A percentile compares a stretch with the other conserved stretches of the same genome.
Evolutionary conservation across 2,329 filamentous ascomycete species (phyloP).

Genomic region (Chaetomiaceae sp.): DNA sequence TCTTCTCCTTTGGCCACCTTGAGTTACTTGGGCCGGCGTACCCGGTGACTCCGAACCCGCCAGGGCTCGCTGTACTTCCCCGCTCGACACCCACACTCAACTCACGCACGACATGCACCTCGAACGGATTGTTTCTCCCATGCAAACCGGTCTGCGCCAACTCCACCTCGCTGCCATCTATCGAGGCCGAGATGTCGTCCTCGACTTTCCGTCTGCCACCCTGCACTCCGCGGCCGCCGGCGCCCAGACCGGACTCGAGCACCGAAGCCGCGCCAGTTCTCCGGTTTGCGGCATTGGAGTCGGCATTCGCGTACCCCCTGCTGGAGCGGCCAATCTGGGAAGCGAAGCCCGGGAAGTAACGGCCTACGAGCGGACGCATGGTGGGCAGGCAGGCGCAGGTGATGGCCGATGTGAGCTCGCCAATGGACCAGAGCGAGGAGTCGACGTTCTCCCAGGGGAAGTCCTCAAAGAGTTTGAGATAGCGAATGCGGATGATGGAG

Average conservation of each 20-base stretch:
- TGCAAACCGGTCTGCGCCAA: not conserved
- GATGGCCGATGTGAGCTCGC: conserved; percentile 34
- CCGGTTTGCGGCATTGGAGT: not conserved
- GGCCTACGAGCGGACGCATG: conserved; percentile 26
- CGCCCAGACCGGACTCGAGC: not conserved
- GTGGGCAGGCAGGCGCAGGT: conserved; percentile 36
- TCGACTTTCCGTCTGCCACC: not conserved
- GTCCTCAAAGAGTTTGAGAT: conserved; percentile 33
- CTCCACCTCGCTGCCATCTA: conserved; percentile 11
- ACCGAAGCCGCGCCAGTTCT: not conserved
- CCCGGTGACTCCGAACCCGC: not conserved
- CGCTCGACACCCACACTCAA: not conserved
- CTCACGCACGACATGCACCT: conserved; percentile 11
- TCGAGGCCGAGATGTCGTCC: not conserved
- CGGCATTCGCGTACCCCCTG: not conserved
- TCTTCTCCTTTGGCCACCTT: too few species aligned
- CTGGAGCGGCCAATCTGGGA: conserved; percentile 4
- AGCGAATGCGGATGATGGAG: conserved; percentile 36
- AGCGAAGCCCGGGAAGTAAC: conserved; percentile 19
- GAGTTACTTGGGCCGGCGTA: not conserved
- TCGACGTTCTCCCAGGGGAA: conserved; percentile 36
- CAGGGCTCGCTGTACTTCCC: not conserved
- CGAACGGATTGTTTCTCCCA: conserved; percentile 10
- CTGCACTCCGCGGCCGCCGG: not conserved
- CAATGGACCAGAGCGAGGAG: conserved; percentile 34